Evolutionary conservation across 768 basidiomycete genomes (phyloP).

Genomic region (Cystofilobasidium capitatum): DNA sequence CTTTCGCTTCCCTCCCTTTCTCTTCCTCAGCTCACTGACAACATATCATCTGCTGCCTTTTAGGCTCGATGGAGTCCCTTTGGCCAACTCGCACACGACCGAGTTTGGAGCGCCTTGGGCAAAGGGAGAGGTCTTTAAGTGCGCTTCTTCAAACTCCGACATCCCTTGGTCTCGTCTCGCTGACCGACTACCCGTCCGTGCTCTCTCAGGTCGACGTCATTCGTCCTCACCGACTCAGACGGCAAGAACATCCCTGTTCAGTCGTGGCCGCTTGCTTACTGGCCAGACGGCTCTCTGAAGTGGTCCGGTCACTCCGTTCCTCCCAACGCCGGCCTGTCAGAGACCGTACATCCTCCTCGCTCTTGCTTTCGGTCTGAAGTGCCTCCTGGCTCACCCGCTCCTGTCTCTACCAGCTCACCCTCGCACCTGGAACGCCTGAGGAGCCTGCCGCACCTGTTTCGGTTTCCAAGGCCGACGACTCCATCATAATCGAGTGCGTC

Average conservation of each 20-base stretch:
- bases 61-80: slow-evolving; percentile 5
- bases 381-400: background rate
- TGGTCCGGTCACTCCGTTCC: slow-evolving; percentile 13
- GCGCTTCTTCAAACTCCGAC: background rate
- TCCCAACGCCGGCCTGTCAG: background rate
- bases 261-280: slow-evolving; percentile 12
- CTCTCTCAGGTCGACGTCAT: slow-evolving; percentile 12
- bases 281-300: slow-evolving; percentile 10
- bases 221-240: background rate
- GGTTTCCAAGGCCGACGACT: background rate
- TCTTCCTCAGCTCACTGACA: background rate
- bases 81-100: slow-evolving; percentile 13
- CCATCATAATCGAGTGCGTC: background rate
- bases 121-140: slow-evolving; percentile 7
- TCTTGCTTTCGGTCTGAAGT: background rate
- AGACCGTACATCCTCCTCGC: background rate
- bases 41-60: background rate
- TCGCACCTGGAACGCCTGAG: background rate
- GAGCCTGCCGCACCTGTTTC: slow-evolving; percentile 1
- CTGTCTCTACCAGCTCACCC: slow-evolving; percentile 2
- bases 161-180: background rate
- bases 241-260: slow-evolving; percentile 9
- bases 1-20: background rate
- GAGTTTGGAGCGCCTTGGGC: slow-evolving; percentile 19
- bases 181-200: background rate